Evolutionary conservation across 148 eudicot species (phyloP).

Genomic region (Rhododendron griersonianum): DNA sequence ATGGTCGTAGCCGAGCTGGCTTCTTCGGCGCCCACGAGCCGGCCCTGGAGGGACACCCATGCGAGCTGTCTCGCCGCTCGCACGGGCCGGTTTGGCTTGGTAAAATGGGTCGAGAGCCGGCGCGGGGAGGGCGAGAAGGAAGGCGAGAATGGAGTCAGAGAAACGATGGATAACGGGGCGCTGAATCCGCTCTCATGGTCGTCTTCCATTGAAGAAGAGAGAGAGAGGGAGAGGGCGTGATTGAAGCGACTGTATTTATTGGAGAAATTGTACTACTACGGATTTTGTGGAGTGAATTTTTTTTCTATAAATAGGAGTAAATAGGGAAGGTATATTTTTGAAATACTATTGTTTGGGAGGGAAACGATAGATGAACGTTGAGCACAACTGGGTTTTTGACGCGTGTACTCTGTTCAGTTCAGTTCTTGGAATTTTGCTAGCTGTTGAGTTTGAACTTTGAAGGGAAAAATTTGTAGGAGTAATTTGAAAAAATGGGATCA

Average conservation of each 20-base stretch:
- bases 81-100: constrained; percentile 45
- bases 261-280: background rate
- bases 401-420: background rate
- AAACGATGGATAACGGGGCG: background rate
- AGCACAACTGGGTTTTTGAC: background rate
- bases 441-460: background rate
- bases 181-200: constrained; percentile 8
- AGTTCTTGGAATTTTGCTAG: constrained; percentile 1
- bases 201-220: constrained; percentile 15
- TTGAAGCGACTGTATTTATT: constrained; percentile 10
- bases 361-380: background rate
- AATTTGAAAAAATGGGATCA: too few relatives aligned
- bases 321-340: constrained; percentile 2
- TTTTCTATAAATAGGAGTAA: background rate
- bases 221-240: constrained; percentile 15
- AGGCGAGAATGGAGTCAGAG: constrained; percentile 18
- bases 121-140: constrained; percentile 45
- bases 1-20: constrained; percentile 56
- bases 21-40: constrained; percentile 75
- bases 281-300: background rate
- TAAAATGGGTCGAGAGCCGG: constrained; percentile 64
- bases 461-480: background rate
- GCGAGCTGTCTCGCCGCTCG: constrained; percentile 36
- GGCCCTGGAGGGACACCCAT: constrained; percentile 76
- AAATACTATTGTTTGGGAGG: constrained; percentile 13